Conservation (phyloP, 768 basidiomycete species). For the Omphalotus guepiniiformis region DNA sequence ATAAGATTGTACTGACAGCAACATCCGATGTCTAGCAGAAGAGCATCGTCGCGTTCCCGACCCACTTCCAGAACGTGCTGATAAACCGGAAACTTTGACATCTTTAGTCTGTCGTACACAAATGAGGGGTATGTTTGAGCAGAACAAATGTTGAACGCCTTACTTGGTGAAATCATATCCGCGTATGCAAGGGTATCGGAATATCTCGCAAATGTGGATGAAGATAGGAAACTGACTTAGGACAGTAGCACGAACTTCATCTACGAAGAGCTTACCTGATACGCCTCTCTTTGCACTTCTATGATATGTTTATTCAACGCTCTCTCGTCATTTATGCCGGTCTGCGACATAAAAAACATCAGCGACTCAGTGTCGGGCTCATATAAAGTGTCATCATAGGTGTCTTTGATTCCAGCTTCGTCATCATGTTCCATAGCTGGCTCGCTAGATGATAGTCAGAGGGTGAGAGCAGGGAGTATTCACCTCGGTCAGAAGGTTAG, state of each 20-base stretch:
- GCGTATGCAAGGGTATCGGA: slow-evolving; percentile 4
- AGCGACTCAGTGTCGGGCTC: too few species aligned
- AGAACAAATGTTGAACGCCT: slow-evolving; percentile 35
- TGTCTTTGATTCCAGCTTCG: too few species aligned
- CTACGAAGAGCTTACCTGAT: slow-evolving; percentile 10
- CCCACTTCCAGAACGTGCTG: slow-evolving; percentile 14
- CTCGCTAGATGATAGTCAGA: too few species aligned
- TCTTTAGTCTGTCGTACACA: slow-evolving; percentile 8
- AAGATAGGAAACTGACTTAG: neutral
- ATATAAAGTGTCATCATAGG: too few species aligned
- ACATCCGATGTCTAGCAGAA: slow-evolving; percentile 40
- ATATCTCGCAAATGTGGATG: neutral
- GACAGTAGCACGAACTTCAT: neutral
- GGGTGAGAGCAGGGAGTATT: too few species aligned
- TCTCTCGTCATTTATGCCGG: slow-evolving; percentile 16
- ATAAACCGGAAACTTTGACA: slow-evolving; percentile 20
- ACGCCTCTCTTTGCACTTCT: slow-evolving; percentile 14
- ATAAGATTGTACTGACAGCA: slow-evolving; percentile 28
- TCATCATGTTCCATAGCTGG: too few species aligned
- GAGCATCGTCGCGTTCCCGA: slow-evolving; percentile 14
- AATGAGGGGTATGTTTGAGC: neutral
- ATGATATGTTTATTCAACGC: slow-evolving; percentile 18
- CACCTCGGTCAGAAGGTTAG: too few species aligned
- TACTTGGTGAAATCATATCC: slow-evolving; percentile 27
- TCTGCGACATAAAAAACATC: too few species aligned